Conservation (phyloP, 139 green algal genomes). For the Eudorina sp. region DNA sequence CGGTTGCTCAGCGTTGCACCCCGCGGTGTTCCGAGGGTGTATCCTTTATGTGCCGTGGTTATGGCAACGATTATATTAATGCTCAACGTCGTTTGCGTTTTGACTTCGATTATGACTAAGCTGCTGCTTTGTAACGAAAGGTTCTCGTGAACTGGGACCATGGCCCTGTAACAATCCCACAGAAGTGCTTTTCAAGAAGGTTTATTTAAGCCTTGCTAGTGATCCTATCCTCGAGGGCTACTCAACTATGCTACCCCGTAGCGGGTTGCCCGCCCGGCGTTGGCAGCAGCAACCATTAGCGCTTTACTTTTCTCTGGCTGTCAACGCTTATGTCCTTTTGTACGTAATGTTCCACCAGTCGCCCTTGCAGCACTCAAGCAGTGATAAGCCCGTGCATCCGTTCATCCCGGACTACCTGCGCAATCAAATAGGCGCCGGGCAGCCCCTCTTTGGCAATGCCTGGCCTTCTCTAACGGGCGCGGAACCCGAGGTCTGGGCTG, state of each 20-base stretch:
- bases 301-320: neutral
- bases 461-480: conserved; percentile 8
- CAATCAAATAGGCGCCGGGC: neutral
- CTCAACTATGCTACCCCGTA: neutral
- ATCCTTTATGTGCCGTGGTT: too few relatives aligned
- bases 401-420: neutral
- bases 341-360: neutral
- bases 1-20: too few relatives aligned
- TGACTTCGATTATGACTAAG: too few relatives aligned
- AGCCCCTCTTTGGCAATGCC: neutral
- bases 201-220: too few relatives aligned
- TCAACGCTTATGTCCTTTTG: neutral
- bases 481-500: conserved; percentile 1
- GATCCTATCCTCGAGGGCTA: too few relatives aligned
- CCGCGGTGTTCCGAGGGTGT: too few relatives aligned
- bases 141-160: too few relatives aligned
- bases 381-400: neutral
- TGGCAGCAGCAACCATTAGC: neutral
- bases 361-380: neutral
- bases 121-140: too few relatives aligned
- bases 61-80: too few relatives aligned
- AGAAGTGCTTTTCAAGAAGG: too few relatives aligned
- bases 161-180: too few relatives aligned
- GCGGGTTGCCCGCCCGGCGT: neutral
- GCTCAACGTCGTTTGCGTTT: too few relatives aligned